Evolutionary conservation across 2,329 filamentous ascomycete species (phyloP).

Genomic region (Penicillium sp.): DNA sequence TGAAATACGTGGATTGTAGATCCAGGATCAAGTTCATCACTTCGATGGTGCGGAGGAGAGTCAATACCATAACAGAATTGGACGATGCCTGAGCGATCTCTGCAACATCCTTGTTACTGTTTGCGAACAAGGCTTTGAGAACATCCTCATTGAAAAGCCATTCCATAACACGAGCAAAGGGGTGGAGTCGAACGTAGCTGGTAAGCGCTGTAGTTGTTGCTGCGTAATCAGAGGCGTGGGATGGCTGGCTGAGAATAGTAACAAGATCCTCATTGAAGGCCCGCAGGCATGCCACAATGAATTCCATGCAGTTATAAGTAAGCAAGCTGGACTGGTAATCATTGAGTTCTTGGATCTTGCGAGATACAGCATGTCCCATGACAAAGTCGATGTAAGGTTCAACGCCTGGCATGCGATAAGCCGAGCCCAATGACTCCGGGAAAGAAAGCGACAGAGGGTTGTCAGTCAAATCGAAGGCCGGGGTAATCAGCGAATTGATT

Average conservation of each 20-base stretch:
- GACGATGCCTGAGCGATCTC: conserved; percentile 71
- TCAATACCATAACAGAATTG: conserved; percentile 78
- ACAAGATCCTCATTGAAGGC: conserved; percentile 96
- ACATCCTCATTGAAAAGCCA: conserved; percentile 97
- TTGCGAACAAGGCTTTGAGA: conserved; percentile 73
- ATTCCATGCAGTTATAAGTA: conserved; percentile 78
- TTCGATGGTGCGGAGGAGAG: conserved; percentile 77
- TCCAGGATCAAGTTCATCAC: conserved; percentile 81
- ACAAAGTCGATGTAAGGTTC: conserved; percentile 93
- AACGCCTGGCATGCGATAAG: conserved; percentile 79
- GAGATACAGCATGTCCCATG: conserved; percentile 73
- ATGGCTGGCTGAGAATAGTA: conserved; percentile 77
- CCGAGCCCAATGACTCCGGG: conserved; percentile 77
- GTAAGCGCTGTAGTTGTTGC: conserved; percentile 74
- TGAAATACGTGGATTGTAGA: conserved; percentile 85
- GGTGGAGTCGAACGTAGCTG: conserved; percentile 82
- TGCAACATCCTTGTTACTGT: conserved; percentile 72
- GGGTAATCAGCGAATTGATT: conserved; percentile 69
- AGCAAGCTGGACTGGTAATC: conserved; percentile 70
- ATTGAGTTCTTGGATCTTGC: conserved; percentile 67
- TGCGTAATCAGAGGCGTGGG: conserved; percentile 70
- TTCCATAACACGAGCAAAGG: conserved; percentile 93
- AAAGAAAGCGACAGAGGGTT: conserved; percentile 80
- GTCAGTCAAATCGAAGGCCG: conserved; percentile 47
- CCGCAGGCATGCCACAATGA: conserved; percentile 74